Evolutionary conservation across 1,284 basidiomycete genomes (phyloP).

Genomic region (Rhodofomes roseus): DNA sequence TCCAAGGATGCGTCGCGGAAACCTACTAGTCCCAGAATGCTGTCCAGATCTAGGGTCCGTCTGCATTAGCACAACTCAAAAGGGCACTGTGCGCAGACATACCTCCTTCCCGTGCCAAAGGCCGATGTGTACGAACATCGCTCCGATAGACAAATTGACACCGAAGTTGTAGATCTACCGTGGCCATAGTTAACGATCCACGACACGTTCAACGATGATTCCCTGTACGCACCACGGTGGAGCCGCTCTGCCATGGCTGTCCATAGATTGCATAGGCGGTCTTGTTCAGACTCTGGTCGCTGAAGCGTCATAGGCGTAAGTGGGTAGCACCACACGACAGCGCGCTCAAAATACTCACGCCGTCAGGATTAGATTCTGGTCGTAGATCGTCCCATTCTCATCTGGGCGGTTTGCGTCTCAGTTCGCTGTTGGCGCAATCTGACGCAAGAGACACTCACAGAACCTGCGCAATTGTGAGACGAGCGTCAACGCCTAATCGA

Average conservation of each 20-base stretch:
- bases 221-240: slow-evolving; percentile 2
- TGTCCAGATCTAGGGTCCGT: not conserved
- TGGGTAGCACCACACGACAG: not conserved
- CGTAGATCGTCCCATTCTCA: slow-evolving; percentile 34
- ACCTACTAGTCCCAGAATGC: slow-evolving; percentile 32
- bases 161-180: slow-evolving; percentile 20
- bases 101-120: slow-evolving; percentile 52
- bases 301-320: not conserved
- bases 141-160: slow-evolving; percentile 19
- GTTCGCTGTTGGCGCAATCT: no score
- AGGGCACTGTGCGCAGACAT: not conserved
- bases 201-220: no score
- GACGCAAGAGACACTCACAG: not conserved
- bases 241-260: slow-evolving; percentile 11
- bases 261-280: slow-evolving; percentile 7
- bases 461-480: not conserved
- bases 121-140: slow-evolving; percentile 35
- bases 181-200: not conserved
- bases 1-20: not conserved
- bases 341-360: not conserved
- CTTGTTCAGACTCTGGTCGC: slow-evolving; percentile 8
- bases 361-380: slow-evolving; percentile 24
- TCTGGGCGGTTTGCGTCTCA: not conserved
- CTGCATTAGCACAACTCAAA: not conserved
- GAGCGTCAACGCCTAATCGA: not conserved